A percentile compares a stretch with the other conserved stretches of the same genome.
Conservation (phyloP, 331 rosid species). For the Malus hybrid region DNA sequence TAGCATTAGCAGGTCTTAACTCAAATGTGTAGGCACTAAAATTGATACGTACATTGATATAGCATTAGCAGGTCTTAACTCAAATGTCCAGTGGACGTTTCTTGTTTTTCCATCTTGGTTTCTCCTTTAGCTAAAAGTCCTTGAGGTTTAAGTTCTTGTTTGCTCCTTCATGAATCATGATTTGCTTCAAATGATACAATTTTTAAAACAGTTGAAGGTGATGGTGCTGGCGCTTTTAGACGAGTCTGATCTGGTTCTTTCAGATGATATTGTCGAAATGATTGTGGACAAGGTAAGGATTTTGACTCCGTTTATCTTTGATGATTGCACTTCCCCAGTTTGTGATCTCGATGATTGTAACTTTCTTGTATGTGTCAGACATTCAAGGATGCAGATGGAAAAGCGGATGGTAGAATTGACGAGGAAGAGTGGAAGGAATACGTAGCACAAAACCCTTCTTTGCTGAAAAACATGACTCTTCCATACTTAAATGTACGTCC, state of each 20-base stretch:
- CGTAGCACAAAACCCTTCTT: constrained; percentile 15
- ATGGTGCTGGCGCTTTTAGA: constrained; percentile 54
- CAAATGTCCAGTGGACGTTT: background rate
- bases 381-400: constrained; percentile 43
- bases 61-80: no score
- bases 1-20: background rate
- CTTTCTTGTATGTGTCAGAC: constrained; percentile 22
- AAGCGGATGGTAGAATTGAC: constrained; percentile 61
- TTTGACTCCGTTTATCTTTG: background rate
- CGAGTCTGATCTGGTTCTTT: constrained; percentile 40
- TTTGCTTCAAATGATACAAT: background rate
- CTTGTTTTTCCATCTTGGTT: background rate
- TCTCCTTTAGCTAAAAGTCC: background rate
- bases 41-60: background rate
- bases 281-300: constrained; percentile 51
- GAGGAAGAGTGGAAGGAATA: constrained; percentile 52
- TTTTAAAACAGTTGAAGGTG: constrained; percentile 41
- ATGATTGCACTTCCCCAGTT: background rate
- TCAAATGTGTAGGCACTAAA: background rate
- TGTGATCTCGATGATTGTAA: background rate
- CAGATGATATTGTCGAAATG: constrained; percentile 41
- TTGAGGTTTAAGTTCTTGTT: background rate
- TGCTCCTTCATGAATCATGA: background rate
- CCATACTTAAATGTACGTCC: constrained; percentile 24
- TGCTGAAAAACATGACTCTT: constrained; percentile 18